Evolutionary conservation across 1,284 basidiomycete genomes (phyloP).

Genomic region (Cryptococcus sp.): DNA sequence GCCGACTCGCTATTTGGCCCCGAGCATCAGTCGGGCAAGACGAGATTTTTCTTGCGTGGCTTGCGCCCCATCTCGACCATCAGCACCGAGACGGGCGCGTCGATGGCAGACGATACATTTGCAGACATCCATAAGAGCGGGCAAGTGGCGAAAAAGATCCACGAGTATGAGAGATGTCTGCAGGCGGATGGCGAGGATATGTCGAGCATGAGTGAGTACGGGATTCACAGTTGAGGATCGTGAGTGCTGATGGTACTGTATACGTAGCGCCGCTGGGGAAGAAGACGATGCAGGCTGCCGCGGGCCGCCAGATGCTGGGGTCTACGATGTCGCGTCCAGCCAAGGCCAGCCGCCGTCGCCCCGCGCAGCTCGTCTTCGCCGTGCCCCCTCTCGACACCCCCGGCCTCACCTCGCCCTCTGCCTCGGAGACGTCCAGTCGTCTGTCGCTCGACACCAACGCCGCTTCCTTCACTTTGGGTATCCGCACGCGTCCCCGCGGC

Average conservation of each 20-base stretch:
- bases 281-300: neutral
- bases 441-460: constrained; percentile 34
- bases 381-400: constrained; percentile 28
- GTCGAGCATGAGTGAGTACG: constrained; percentile 27
- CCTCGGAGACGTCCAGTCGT: constrained; percentile 37
- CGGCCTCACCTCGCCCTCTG: constrained; percentile 36
- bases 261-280: constrained; percentile 9
- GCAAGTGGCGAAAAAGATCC: constrained; percentile 1
- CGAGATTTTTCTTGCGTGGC: constrained; percentile 30
- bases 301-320: constrained; percentile 18
- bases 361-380: constrained; percentile 23
- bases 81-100: constrained; percentile 17
- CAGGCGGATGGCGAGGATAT: constrained; percentile 29
- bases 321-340: constrained; percentile 23
- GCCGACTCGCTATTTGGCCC: constrained; percentile 64
- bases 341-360: constrained; percentile 26
- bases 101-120: constrained; percentile 31
- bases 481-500: constrained; percentile 12
- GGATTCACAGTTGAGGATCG: neutral
- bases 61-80: constrained; percentile 29
- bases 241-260: neutral
- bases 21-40: constrained; percentile 2
- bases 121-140: constrained; percentile 9
- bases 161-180: constrained; percentile 15
- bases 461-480: constrained; percentile 20